Base-by-base conservation (phyloP, 2,329 filamentous ascomycete species). In the Sordariomycetes sp. region DNA sequence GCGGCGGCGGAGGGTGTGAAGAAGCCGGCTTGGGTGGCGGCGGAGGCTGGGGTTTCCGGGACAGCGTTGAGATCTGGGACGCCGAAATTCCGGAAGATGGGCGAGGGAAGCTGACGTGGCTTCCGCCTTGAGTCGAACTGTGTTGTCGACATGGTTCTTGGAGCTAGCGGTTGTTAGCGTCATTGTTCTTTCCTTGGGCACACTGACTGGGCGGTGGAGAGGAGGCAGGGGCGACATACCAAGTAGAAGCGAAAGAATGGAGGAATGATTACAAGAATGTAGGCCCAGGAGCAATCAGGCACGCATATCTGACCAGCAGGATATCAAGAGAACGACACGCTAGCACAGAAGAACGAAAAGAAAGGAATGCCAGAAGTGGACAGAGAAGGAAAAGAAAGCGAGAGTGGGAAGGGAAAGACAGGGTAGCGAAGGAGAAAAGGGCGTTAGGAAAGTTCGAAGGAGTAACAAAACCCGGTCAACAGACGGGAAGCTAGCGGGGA, bases 281-380 rank as follows among this genome's bases (percentile, higher is more conserved):
- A 51, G 20, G 46, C 20, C 11, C 11, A 53, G 16, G 18, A n/a
- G 24, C 8, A 18, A 4, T 57, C 28, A 53, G 37, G 34, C 25
- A 53, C n/a, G 18, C 46, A 43, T 57, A 57, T 57, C 55, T 57
- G 55, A 48, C 55, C 55, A 57, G 55, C 55, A 57, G 55, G 48
- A 53, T 52, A 48, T 53, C 32, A 53, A 57, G 46, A 43, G 55
- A 57, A 52, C 20, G 55, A 57, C 48, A 57, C 55, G 55, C 55
- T 57, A 37, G 28, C 28, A 32, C 28, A 55, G 35, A 37, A 43
- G 43, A 51, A 28, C 53, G 34, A 57, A 43, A 35, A n/a, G 25
- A 51, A 57, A 53, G 4, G 11, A 25, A 40, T 12, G 46, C 7
- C n/a, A 51, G 22, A 8, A 28, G 22, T 37, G 16, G n/a, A 55